Percentiles rank a stretch among this genome's conserved stretches.
Conservation (phyloP, 2,329 filamentous ascomycete species). For the Diplodia corticola region DNA sequence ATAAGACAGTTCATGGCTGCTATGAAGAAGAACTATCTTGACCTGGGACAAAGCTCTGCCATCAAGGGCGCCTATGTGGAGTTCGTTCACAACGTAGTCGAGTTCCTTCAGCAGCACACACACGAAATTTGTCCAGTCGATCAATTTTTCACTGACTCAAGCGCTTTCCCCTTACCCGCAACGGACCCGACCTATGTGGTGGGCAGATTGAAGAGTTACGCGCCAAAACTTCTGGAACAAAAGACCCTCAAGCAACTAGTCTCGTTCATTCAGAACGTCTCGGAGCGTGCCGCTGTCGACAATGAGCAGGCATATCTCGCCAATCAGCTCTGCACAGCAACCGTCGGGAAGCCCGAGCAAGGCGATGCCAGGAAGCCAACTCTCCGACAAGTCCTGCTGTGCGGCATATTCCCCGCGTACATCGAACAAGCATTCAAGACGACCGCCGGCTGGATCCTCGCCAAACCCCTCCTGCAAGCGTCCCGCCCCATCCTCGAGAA, state of each 20-base stretch:
- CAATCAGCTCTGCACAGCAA: constrained; percentile 54
- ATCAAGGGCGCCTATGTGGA: constrained; percentile 58
- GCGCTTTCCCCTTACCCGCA: constrained; percentile 60
- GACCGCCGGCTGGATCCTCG: constrained; percentile 53
- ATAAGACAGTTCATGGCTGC: constrained; percentile 59
- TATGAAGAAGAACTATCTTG: constrained; percentile 63
- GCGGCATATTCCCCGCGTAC: constrained; percentile 59
- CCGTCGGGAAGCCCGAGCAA: constrained; percentile 47
- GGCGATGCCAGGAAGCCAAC: constrained; percentile 46
- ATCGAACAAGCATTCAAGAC: constrained; percentile 51
- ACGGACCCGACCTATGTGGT: constrained; percentile 64
- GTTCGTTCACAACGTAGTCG: constrained; percentile 62
- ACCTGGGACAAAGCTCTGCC: constrained; percentile 44
- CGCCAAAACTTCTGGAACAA: constrained; percentile 51
- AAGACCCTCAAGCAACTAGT: constrained; percentile 56
- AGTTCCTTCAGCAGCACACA: constrained; percentile 62
- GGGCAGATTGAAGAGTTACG: constrained; percentile 60
- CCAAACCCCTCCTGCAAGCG: constrained; percentile 54
- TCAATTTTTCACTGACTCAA: constrained; percentile 61
- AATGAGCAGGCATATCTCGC: constrained; percentile 58
- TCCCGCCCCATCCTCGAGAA: constrained; percentile 45
- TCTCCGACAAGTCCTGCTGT: constrained; percentile 54
- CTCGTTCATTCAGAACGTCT: constrained; percentile 61
- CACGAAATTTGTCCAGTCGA: constrained; percentile 58
- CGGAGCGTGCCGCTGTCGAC: constrained; percentile 59